Conservation (phyloP, 164 flowering plant genomes). For the Piper betle region DNA sequence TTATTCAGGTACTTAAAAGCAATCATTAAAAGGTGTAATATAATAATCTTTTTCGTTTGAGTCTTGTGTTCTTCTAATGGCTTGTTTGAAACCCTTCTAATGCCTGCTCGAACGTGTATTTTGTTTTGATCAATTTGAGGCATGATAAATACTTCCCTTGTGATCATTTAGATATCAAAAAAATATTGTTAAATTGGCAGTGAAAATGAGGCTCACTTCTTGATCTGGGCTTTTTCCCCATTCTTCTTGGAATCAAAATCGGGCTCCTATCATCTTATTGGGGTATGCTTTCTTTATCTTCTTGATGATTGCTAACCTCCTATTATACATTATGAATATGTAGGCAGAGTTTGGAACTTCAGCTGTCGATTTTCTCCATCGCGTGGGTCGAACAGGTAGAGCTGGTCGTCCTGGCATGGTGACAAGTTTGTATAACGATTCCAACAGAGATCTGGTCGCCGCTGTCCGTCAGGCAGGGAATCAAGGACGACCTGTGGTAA, state of each 20-base stretch:
- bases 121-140: too few species aligned
- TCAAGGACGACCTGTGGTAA: constrained; percentile 76
- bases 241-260: background rate
- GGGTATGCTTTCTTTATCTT: background rate
- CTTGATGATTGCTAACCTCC: constrained; percentile 1
- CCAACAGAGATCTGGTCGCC: constrained; percentile 69
- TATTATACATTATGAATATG: constrained; percentile 5
- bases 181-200: too few species aligned
- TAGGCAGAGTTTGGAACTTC: constrained; percentile 96
- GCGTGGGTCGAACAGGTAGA: constrained; percentile 93
- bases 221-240: too few species aligned
- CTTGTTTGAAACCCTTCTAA: background rate
- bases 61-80: background rate
- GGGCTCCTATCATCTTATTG: background rate
- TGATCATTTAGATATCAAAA: too few species aligned
- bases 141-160: too few species aligned
- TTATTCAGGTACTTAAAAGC: constrained; percentile 63
- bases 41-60: background rate
- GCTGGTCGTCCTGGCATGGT: constrained; percentile 88
- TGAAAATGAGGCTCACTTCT: too few species aligned
- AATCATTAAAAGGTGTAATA: background rate
- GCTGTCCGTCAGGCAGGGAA: constrained; percentile 72
- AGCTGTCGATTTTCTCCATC: constrained; percentile 89
- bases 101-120: too few species aligned
- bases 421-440: constrained; percentile 67